Evolutionary conservation across 169 alveolate genomes (phyloP).

Genomic region (Plasmodium berghei): DNA sequence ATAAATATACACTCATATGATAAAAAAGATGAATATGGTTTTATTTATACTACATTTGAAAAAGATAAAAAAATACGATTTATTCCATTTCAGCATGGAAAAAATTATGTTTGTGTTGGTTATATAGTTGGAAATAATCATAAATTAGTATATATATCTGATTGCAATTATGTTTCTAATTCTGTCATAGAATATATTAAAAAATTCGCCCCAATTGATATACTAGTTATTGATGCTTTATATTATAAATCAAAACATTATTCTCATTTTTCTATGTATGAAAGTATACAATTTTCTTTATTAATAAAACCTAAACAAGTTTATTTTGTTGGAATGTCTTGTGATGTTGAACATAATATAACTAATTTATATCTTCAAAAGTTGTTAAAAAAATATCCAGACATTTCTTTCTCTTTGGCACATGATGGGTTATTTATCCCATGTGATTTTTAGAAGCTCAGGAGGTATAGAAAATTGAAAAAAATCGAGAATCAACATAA

Average conservation of each 20-base stretch:
- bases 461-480: neutral
- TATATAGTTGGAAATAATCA: conserved; percentile 61
- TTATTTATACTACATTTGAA: conserved; percentile 45
- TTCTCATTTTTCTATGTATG: conserved; percentile 64
- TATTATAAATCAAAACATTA: conserved; percentile 61
- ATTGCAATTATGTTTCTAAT: conserved; percentile 43
- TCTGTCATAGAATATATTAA: conserved; percentile 53
- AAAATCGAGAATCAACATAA: neutral
- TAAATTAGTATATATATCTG: conserved; percentile 59
- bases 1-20: conserved; percentile 64
- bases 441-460: conserved; percentile 20
- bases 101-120: conserved; percentile 54
- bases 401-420: conserved; percentile 48
- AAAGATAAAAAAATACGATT: conserved; percentile 47
- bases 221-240: conserved; percentile 61
- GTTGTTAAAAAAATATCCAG: conserved; percentile 43
- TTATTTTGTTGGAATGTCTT: conserved; percentile 65
- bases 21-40: conserved; percentile 66
- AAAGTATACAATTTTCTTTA: conserved; percentile 56
- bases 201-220: conserved; percentile 41
- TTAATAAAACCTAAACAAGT: conserved; percentile 66
- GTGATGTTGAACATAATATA: conserved; percentile 33
- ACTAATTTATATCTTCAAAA: conserved; percentile 46
- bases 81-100: conserved; percentile 69
- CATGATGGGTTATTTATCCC: conserved; percentile 66